Percentiles rank a stretch among this genome's conserved stretches.
Evolutionary conservation across 2,329 filamentous ascomycete genomes (phyloP).

Genomic region (Alternaria sp.): DNA sequence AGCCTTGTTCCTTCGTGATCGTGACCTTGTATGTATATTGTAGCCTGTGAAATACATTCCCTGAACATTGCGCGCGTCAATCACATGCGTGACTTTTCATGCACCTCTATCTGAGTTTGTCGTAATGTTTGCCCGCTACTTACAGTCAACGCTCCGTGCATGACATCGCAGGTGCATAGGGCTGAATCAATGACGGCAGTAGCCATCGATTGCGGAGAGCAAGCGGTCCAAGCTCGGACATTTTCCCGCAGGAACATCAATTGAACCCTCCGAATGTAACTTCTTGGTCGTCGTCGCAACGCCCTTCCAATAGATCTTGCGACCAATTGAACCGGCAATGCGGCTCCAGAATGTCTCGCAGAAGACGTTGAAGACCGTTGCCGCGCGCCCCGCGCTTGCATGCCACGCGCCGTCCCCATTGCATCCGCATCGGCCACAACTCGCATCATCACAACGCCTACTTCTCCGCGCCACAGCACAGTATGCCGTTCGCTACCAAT

Average conservation of each 20-base stretch:
- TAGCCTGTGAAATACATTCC: conserved; percentile 2
- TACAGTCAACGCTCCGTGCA: neutral
- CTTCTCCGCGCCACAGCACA: conserved; percentile 16
- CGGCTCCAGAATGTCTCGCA: conserved; percentile 47
- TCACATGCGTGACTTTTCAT: neutral
- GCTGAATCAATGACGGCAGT: conserved; percentile 23
- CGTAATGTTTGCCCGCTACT: neutral
- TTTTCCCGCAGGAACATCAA: conserved; percentile 11
- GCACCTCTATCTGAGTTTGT: neutral
- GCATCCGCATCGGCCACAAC: conserved; percentile 18
- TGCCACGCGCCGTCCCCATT: conserved; percentile 25
- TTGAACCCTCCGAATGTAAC: conserved; percentile 6
- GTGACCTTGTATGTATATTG: conserved; percentile 14
- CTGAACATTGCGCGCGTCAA: neutral
- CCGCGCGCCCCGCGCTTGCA: conserved; percentile 28
- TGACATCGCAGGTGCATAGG: conserved; percentile 17
- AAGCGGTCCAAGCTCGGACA: conserved; percentile 19
- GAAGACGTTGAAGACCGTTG: conserved; percentile 43
- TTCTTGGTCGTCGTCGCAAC: conserved; percentile 14
- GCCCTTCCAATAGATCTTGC: conserved; percentile 2
- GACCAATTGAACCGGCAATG: conserved; percentile 46
- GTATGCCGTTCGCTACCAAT: conserved; percentile 24
- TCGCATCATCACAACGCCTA: conserved; percentile 26
- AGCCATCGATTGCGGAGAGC: conserved; percentile 6
- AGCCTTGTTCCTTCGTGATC: conserved; percentile 8